Evolutionary conservation across 768 basidiomycete genomes (phyloP).

Genomic region (Leccinum truebloodii): DNA sequence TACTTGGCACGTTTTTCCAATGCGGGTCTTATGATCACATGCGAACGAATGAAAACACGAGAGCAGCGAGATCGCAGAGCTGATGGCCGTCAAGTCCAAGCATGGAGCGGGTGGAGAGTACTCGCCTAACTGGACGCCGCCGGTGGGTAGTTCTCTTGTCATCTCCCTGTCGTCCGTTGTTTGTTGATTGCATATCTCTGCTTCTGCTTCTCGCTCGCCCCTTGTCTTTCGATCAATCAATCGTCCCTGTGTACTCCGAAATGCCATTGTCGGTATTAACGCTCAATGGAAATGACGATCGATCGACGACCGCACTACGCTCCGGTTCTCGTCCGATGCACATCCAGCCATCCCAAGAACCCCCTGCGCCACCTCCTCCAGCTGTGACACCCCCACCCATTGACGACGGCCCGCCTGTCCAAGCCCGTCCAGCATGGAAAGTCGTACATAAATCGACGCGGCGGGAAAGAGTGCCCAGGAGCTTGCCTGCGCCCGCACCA

Average conservation of each 20-base stretch:
- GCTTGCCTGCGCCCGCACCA: constrained; percentile 39
- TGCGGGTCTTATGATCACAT: not conserved
- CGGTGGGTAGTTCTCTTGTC: constrained; percentile 39
- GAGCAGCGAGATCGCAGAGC: constrained; percentile 76
- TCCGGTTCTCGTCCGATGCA: not conserved
- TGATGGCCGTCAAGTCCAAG: constrained; percentile 82
- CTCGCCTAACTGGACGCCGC: constrained; percentile 70
- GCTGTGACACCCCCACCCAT: constrained; percentile 47
- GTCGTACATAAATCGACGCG: constrained; percentile 66
- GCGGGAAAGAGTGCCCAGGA: constrained; percentile 47
- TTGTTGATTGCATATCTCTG: not conserved
- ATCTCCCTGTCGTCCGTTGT: not conserved
- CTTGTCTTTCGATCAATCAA: not conserved
- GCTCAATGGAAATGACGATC: not conserved
- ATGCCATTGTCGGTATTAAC: not conserved
- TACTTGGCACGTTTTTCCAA: not conserved
- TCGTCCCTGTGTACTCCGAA: not conserved
- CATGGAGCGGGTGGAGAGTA: constrained; percentile 81
- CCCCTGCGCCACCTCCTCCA: constrained; percentile 37
- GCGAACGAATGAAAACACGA: not conserved
- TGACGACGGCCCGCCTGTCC: constrained; percentile 46
- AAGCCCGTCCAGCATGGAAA: constrained; percentile 74
- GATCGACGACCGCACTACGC: not conserved
- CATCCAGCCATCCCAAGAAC: constrained; percentile 33
- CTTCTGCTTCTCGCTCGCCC: constrained; percentile 2